A percentile compares a stretch with the other conserved stretches of the same genome.
These are phyloP conservation scores for Lactarius hatsudake DNA, from an alignment of 768 basidiomycete genomes.

Conservation along the genomic window DNA sequence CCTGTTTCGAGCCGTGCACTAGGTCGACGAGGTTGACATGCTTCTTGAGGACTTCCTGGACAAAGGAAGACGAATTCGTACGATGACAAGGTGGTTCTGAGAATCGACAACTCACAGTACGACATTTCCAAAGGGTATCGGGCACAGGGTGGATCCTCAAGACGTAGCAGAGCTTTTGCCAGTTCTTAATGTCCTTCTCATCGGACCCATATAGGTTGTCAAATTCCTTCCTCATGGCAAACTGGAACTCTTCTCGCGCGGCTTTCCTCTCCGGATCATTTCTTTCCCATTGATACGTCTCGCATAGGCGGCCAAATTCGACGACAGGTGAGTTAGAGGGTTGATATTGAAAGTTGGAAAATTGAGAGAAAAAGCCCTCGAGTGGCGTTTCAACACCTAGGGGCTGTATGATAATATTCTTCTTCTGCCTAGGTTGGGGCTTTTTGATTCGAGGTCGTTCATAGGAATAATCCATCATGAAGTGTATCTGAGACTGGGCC, in stretches of 20 bases:
- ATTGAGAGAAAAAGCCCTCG: slow-evolving; percentile 25
- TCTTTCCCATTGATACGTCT: not conserved
- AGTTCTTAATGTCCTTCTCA: slow-evolving; percentile 21
- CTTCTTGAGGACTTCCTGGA: slow-evolving; percentile 5
- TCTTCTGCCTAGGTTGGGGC: not conserved
- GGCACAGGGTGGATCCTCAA: slow-evolving; percentile 25
- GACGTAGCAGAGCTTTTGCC: slow-evolving; percentile 25
- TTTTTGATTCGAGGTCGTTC: not conserved
- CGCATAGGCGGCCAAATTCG: slow-evolving; percentile 23
- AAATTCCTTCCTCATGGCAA: slow-evolving; percentile 26
- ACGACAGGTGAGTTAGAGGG: slow-evolving; percentile 4
- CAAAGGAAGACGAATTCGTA: not conserved
- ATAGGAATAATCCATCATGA: no score
- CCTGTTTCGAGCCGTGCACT: slow-evolving; percentile 26
- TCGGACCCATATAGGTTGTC: slow-evolving; percentile 27
- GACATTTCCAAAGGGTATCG: not conserved
- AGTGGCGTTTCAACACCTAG: not conserved
- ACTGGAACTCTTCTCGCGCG: not conserved
- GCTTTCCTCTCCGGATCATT: not conserved
- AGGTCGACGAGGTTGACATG: slow-evolving; percentile 37
- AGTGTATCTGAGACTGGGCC: no score
- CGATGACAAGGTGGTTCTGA: not conserved
- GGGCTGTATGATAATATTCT: not conserved
- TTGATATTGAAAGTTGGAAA: slow-evolving; percentile 16
- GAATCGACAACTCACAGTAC: not conserved